phyloP scores from a whole-genome alignment of 78 protist genomes.

The Thecamonas trahens region DNA sequence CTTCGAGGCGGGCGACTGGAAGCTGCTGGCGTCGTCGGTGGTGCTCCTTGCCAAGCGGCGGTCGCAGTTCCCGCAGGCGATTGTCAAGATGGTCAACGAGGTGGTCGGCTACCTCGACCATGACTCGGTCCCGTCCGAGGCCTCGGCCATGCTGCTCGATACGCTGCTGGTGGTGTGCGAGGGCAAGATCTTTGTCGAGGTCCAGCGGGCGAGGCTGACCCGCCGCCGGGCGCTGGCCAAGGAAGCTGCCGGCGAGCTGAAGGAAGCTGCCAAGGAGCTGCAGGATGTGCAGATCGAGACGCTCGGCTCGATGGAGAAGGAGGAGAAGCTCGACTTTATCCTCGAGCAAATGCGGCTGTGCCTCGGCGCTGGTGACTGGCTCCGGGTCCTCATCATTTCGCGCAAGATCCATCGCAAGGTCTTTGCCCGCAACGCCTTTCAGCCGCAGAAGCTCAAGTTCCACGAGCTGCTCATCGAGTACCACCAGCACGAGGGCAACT shows the following conservation, averaged over 20 bases:
- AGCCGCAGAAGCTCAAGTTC: not conserved
- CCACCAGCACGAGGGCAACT: not conserved
- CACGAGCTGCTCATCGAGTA: not conserved
- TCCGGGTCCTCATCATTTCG: conserved; percentile 23
- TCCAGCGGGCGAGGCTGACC: conserved; percentile 48
- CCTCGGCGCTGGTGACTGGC: conserved; percentile 20
- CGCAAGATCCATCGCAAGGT: conserved; percentile 19
- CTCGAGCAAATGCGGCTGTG: conserved; percentile 48
- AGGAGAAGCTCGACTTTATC: conserved; percentile 42
- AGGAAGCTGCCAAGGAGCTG: conserved; percentile 33
- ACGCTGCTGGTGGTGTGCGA: conserved; percentile 25
- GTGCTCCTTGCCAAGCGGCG: conserved; percentile 26
- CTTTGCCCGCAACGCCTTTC: conserved; percentile 6
- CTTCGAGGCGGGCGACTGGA: conserved; percentile 15
- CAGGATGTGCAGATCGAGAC: conserved; percentile 56
- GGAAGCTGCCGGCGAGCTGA: conserved; percentile 32
- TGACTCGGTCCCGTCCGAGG: not conserved
- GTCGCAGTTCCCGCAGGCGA: conserved; percentile 15
- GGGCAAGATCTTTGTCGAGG: conserved; percentile 52
- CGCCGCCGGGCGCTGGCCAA: conserved; percentile 1
- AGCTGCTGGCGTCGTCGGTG: not conserved
- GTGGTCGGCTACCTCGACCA: conserved; percentile 1
- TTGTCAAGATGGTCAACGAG: conserved; percentile 22
- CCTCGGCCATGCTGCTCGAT: conserved; percentile 16
- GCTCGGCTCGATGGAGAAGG: conserved; percentile 36